Evolutionary conservation across 768 basidiomycete species (phyloP), one percentile per base, ranked within the genome.

Genomic region (Tylopilus felleus): DNA sequence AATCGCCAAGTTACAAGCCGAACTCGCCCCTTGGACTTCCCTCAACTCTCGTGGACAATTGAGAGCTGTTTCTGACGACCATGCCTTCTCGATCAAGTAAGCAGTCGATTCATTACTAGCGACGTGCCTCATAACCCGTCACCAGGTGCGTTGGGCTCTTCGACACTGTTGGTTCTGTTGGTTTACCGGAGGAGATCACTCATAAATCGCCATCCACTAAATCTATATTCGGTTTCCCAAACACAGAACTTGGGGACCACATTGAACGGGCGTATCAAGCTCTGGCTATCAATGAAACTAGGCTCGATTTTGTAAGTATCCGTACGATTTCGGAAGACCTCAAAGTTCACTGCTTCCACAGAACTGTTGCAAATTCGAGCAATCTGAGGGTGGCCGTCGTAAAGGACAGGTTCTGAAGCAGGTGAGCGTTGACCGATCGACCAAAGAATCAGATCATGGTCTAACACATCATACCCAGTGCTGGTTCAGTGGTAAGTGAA

Each of bases 161-260:
- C 61, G 88, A 90, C 61, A 90, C 88, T 6, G 88, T 89, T n/a
- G 86, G 86, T 14, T 78, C 86, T 12, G 65, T 87, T 27, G 86
- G 86, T 10, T 68, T 90, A 16, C 88, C 88, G 1, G 83, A 83
- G 60, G 86, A 88, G 60, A 61, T 89, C 16, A 75, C 76, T 3
- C 67, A 75, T 41, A 68, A 71, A 17, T 75, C 75, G 12, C 67
- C 75, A 16, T 77, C 75, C 51, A 65, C 76, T 14, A 74, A 70
- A 49, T 76, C 74, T 5, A 69, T 87, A 4, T 88, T 86, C 59
- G 88, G 88, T 21, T 88, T 89, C 63, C 77, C 75, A 12, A 83
- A 88, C 60, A 74, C 71, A 12, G 55, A 70, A 17, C 72, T 90
- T 12, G 87, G 86, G 31, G 73, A 77, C 25, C 87, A 90, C 64